Evolutionary conservation across 1,284 basidiomycete species (phyloP).

Genomic region (Heterobasidion irregulare): DNA sequence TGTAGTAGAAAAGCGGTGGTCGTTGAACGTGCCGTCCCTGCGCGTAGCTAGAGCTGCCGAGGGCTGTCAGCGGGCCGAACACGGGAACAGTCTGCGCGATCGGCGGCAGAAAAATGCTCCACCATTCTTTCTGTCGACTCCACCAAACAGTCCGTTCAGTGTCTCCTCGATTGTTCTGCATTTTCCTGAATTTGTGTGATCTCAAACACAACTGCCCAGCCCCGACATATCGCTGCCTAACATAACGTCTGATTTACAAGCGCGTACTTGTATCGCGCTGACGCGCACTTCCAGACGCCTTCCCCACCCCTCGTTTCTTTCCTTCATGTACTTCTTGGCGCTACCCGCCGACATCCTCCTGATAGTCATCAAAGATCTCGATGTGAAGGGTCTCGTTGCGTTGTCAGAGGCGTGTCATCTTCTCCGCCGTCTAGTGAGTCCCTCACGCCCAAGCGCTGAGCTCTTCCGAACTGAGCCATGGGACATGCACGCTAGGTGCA

Average conservation of each 20-base stretch:
- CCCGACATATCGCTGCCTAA: no score
- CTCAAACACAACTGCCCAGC: no score
- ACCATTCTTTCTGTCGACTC: no score
- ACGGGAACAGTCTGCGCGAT: background rate
- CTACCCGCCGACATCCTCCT: constrained; percentile 55
- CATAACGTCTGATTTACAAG: no score
- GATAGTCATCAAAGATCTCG: constrained; percentile 39
- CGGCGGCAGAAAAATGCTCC: no score
- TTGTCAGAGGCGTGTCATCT: constrained; percentile 38
- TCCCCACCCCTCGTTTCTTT: background rate
- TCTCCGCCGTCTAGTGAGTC: constrained; percentile 39
- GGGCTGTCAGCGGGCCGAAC: background rate
- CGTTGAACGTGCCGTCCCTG: constrained; percentile 46
- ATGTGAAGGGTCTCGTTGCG: constrained; percentile 33
- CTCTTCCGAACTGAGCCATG: no score
- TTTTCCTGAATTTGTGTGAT: no score
- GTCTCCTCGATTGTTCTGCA: no score
- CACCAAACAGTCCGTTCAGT: no score
- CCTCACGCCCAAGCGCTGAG: background rate
- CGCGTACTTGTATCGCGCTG: no score
- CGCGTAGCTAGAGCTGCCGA: constrained; percentile 46
- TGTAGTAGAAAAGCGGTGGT: no score
- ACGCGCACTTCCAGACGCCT: background rate
- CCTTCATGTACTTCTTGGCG: constrained; percentile 15
- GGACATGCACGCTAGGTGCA: constrained; percentile 34